phyloP scores from a whole-genome alignment of 2,329 filamentous ascomycete genomes.

The Ceratocystis papillata region DNA sequence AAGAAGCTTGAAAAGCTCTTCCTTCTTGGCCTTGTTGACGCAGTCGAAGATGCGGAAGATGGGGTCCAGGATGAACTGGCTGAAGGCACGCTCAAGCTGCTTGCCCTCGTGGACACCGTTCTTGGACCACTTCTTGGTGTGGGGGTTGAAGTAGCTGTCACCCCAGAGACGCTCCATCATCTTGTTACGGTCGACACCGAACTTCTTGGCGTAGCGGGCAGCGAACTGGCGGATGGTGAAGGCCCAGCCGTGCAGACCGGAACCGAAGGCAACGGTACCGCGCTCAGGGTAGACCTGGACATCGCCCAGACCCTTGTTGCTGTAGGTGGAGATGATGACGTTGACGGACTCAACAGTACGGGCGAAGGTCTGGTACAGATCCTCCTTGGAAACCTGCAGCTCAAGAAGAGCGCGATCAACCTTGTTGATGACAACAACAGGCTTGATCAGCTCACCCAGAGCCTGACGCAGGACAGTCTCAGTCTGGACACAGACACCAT shows the following conservation, averaged over 20 bases:
- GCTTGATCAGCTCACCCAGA: conserved; percentile 99
- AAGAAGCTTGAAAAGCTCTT: conserved; percentile 71
- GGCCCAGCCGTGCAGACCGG: conserved; percentile 98
- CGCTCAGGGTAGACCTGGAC: conserved; percentile 97
- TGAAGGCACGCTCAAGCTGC: conserved; percentile 94
- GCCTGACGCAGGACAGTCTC: conserved; percentile 99
- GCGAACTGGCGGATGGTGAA: conserved; percentile 99
- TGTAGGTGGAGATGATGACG: conserved; percentile 99
- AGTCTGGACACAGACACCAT: conserved; percentile 99
- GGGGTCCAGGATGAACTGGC: conserved; percentile 98
- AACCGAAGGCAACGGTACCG: conserved; percentile 97
- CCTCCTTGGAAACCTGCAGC: conserved; percentile 96
- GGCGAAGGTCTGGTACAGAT: conserved; percentile 98
- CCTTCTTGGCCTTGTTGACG: conserved; percentile 98
- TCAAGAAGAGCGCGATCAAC: conserved; percentile 99
- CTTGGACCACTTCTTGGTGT: conserved; percentile 99
- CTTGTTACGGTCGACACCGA: conserved; percentile 99
- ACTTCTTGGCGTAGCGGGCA: conserved; percentile 95
- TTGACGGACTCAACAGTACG: conserved; percentile 99
- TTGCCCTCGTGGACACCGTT: conserved; percentile 71
- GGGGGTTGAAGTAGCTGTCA: conserved; percentile 99
- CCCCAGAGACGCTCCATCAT: conserved; percentile 99
- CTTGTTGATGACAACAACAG: conserved; percentile 99
- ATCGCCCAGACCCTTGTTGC: conserved; percentile 92
- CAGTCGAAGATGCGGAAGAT: conserved; percentile 98